Base-by-base conservation (phyloP, 179 eudicot genomes). In the Pouteria campechiana region DNA sequence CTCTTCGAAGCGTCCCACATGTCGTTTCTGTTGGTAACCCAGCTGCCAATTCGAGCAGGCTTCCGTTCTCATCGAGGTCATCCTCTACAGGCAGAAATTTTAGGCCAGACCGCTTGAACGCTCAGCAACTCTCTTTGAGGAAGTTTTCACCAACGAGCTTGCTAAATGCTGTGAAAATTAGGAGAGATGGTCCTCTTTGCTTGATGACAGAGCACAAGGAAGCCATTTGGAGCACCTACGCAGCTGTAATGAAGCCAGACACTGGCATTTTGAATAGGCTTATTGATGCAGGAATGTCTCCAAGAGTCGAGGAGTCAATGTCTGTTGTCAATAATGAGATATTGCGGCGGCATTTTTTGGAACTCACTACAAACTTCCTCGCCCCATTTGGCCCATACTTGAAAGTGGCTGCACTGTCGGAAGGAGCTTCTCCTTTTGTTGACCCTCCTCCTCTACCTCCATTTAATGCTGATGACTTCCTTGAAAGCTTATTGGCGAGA, bases 291-390 rank as follows among this genome's bases (percentile, higher is more conserved):
- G 98, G 98, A 18, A 44, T 84, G 34, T 90, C 93, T 14, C 78
- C 87, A 10, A 70, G 90, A 61, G 79, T 86, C 35, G 98, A 86
- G 70, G 96, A 90, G 57, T 90, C 98, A 23, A 90, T 90, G 98
- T 86, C 94, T 17, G 94, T 90, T 55, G 98, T 90, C 47, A 90
- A 90, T 63, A 90, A 86, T 58, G 98, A 90, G 70, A 90, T 90
- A 61, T 57, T 90, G 28, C 83, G 92, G 31, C 75, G 98, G 25
- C 98, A 90, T 69, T 90, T 90, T 50, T 63, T 86, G 78, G 98
- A 90, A 74, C 85, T 90, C 31, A 86, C 98, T 9, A 79, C 95
- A 36, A 90, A 90, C 52, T 86, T 90, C 50, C 56, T 90, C 65
- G 83, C 98, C 25, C 98, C 98, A 6, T 90, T 90, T 72, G 83